phyloP scores from a whole-genome alignment of 2,329 filamentous ascomycete genomes.

The Arthrobotrys conoides region DNA sequence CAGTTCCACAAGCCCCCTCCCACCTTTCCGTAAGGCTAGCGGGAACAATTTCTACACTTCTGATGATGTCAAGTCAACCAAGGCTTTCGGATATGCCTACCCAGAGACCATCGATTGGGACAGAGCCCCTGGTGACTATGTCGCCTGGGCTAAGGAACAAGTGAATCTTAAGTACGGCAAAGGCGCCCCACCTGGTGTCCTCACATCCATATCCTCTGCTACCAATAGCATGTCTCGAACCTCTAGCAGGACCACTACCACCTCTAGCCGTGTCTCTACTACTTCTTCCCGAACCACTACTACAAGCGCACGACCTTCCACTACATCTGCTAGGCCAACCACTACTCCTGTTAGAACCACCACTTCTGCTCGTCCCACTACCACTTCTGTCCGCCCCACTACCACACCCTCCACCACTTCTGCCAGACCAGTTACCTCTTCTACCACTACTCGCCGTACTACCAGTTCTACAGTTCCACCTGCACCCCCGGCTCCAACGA shows the following conservation, averaged over 20 bases:
- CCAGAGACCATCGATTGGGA: slow-evolving; percentile 72
- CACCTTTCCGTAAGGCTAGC: slow-evolving; percentile 62
- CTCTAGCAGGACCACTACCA: slow-evolving; percentile 20
- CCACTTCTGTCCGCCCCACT: not conserved
- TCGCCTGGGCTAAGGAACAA: slow-evolving; percentile 37
- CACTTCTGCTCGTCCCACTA: slow-evolving; percentile 2
- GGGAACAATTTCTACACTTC: slow-evolving; percentile 61
- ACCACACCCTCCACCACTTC: not conserved
- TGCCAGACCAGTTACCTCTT: not conserved
- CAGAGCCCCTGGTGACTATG: slow-evolving; percentile 30
- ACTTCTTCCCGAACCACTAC: slow-evolving; percentile 19
- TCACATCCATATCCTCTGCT: slow-evolving; percentile 52
- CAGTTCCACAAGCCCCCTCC: slow-evolving; percentile 61
- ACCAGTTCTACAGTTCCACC: not conserved
- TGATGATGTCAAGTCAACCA: slow-evolving; percentile 66
- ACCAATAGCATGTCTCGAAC: slow-evolving; percentile 57
- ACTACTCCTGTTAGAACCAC: slow-evolving; percentile 15
- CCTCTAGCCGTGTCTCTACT: not conserved
- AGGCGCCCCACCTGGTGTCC: slow-evolving; percentile 44
- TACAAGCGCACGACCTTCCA: slow-evolving; percentile 8
- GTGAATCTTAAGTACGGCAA: slow-evolving; percentile 44
- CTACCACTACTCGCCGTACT: not conserved
- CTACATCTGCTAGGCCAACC: slow-evolving; percentile 12
- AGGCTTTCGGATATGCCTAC: slow-evolving; percentile 81
- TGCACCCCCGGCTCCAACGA: not conserved